Evolutionary conservation across 192 early-diverging fungal genomes (phyloP), one percentile per base, ranked within the genome.

Genomic region (Entophlyctis luteolus): DNA sequence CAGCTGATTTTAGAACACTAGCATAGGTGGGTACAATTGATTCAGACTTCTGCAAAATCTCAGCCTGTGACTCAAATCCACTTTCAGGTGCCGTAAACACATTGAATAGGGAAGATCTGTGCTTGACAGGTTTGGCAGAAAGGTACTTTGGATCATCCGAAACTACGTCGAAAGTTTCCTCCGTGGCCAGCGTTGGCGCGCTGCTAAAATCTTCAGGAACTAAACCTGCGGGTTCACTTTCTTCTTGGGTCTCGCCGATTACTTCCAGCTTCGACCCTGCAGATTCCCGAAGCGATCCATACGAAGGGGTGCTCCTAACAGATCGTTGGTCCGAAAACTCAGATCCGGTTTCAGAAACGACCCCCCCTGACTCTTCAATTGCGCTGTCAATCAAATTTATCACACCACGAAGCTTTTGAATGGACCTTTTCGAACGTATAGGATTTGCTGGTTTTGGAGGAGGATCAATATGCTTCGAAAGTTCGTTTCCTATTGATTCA

Each of bases 361-460:
- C n/a, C 10, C 55, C 55, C 4, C 55, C 55, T 25, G n/a, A 18
- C 14, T 39, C 57, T 34, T 59, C 57, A 59, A 59, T 59, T 16
- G 38, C 57, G 10, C 29, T 10, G 27, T 59, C 57, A 59, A 59
- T 59, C 57, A 59, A 16, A 4, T 14, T 59, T 34, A 59, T 16
- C 14, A 59, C 57, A n/a, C 45, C 20, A 8, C 35, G 28, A 25
- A 59, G 34, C 29, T 59, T 35, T 25, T 59, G 57, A 25, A 59
- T 59, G 12, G 57, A 59, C 8, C 38, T 35, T 3, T 34, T 25
- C 8, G 36, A 39, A n/a, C 39, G 39, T 42, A 42, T 42, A 12
- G 39, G 39, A 8, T 42, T 42, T 8, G 39, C 39, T 42, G 39
- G n/a, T 12, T 8, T 23, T 42, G 57, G 57, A 23, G 29, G 16